These are phyloP conservation scores for Lactarius hatsudake DNA, from an alignment of 768 basidiomycete species.

Conservation along the genomic window DNA sequence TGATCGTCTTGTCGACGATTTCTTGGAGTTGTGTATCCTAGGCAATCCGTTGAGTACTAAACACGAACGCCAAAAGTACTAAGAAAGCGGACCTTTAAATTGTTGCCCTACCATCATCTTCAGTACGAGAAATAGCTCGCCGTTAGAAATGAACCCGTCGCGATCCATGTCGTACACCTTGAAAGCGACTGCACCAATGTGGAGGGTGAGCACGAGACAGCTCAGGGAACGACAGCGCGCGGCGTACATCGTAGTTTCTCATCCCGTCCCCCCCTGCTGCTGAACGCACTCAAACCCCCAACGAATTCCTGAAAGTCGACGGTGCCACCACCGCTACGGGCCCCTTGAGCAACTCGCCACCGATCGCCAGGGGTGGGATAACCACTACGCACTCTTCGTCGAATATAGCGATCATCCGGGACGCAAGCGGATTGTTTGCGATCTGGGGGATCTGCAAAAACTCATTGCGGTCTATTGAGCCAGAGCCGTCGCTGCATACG, in stretches of 20 bases:
- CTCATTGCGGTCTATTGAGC: slow-evolving; percentile 97
- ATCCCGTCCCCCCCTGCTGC: slow-evolving; percentile 92
- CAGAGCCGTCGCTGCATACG: slow-evolving; percentile 78
- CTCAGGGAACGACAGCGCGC: background rate
- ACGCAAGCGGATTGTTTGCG: slow-evolving; percentile 94
- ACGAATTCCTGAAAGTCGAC: slow-evolving; percentile 99
- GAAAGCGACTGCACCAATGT: slow-evolving; percentile 78
- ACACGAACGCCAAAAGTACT: background rate
- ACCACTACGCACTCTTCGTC: slow-evolving; percentile 85
- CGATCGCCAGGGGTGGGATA: background rate
- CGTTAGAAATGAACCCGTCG: slow-evolving; percentile 97
- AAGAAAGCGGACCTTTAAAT: slow-evolving; percentile 71
- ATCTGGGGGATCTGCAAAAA: slow-evolving; percentile 99
- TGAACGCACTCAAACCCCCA: slow-evolving; percentile 95
- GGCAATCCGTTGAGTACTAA: background rate
- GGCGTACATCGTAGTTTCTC: slow-evolving; percentile 92
- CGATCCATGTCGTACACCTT: slow-evolving; percentile 99
- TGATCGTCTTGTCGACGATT: slow-evolving; percentile 99
- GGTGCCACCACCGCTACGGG: slow-evolving; percentile 88
- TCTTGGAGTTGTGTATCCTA: slow-evolving; percentile 98
- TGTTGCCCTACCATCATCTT: slow-evolving; percentile 99
- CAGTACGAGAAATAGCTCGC: slow-evolving; percentile 94
- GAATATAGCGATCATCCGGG: slow-evolving; percentile 98
- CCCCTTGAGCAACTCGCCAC: slow-evolving; percentile 5
- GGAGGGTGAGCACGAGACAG: background rate